Evolutionary conservation across 805 yeast genomes (phyloP), one percentile per base, ranked within the genome.

Genomic region (Spathaspora arborariae): DNA sequence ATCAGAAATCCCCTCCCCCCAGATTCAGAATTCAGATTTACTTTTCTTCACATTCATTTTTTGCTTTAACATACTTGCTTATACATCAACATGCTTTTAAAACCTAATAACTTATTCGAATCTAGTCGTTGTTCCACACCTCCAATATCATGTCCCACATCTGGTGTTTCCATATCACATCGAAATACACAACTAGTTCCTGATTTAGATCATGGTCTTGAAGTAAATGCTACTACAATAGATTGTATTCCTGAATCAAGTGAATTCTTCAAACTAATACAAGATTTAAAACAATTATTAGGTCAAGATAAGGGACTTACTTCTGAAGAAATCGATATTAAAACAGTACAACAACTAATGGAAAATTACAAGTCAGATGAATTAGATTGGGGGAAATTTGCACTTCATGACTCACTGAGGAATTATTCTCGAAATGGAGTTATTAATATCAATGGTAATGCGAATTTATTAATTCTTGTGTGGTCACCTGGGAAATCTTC

Each of bases 401-500:
- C 87, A 3, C 67, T 77, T 30, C 68, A 65, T 27, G 88, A 84
- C 54, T 54, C 68, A 8, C 57, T 74, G 26, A 59, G 78, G 49
- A 70, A 69, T 47, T 84, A 84, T 56, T 68, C 78, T 19, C 63
- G 90, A 47, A 88, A 86, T 58, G 96, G 96, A 2, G 78, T 92
- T 22, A 80, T 76, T 33, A 81, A 85, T 56, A 76, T 88, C 54
- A 86, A 87, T 62, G 76, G 77, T 15, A 80, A 79, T 56, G 96
- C 88, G 37, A 83, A 84, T 56, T 67, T 85, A 46, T 70, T 85
- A 44, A 64, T 85, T 13, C 63, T 85, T 43, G 88, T 84, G 18
- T 85, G 92, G 92, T 74, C 76, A 44, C 89, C 90, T 1, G 80
- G 81, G 6, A 72, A 74, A 55, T 73, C 81, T 20, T 79, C 86